phyloP scores from a whole-genome alignment of 306 rosid genomes.

The Ormosia semicastrata region DNA sequence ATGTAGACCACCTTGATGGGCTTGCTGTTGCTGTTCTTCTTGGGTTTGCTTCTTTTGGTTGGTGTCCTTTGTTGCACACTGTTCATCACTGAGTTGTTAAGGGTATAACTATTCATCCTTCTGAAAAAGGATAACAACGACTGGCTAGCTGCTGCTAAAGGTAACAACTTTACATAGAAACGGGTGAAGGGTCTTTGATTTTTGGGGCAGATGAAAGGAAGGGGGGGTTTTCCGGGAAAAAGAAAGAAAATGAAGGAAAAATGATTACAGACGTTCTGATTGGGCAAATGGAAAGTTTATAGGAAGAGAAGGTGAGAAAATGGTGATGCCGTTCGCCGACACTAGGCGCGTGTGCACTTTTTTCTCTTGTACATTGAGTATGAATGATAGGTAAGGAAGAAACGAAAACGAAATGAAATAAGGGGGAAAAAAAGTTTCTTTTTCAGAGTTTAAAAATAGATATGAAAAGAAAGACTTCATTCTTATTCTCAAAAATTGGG shows the following conservation, averaged over 20 bases:
- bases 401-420: too few relatives aligned
- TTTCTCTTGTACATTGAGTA: not conserved
- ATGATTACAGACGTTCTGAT: not conserved
- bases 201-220: not conserved
- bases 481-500: too few relatives aligned
- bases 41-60: constrained; percentile 29
- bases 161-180: not conserved
- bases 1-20: constrained; percentile 72
- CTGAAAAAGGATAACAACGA: not conserved
- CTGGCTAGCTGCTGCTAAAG: not conserved
- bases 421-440: too few relatives aligned
- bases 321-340: constrained; percentile 8
- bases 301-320: not conserved
- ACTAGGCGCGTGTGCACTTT: constrained; percentile 21
- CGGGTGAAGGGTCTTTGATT: not conserved
- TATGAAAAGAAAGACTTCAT: too few relatives aligned
- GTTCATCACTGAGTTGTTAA: not conserved
- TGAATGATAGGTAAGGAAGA: too few relatives aligned
- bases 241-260: not conserved
- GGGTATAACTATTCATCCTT: constrained; percentile 30
- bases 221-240: not conserved
- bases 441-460: too few relatives aligned
- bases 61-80: constrained; percentile 35
- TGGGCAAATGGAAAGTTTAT: constrained; percentile 16
- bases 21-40: constrained; percentile 9